A percentile compares a stretch with the other conserved stretches of the same genome.
Conservation (phyloP, 768 basidiomycete species). For the Podaxis sp. region DNA sequence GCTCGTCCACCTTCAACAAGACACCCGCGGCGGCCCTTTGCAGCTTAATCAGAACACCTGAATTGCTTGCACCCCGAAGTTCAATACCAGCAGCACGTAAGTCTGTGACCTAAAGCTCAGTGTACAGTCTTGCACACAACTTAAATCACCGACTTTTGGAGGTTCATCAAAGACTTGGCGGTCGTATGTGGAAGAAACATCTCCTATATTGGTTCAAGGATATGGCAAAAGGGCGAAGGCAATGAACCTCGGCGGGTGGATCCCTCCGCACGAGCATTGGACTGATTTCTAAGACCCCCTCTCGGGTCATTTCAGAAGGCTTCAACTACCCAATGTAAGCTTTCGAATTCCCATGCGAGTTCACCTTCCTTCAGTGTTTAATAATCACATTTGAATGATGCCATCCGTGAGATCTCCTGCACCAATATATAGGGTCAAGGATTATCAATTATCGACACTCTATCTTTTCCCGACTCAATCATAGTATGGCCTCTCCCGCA, state of each 20-base stretch:
- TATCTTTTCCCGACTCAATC: neutral
- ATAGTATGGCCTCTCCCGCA: constrained; percentile 21
- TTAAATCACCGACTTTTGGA: too few species aligned
- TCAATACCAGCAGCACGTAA: neutral
- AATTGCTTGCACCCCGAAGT: neutral
- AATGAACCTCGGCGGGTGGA: too few species aligned
- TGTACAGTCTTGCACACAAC: neutral
- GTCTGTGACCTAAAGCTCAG: neutral
- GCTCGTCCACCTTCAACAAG: constrained; percentile 68
- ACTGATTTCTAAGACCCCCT: too few species aligned
- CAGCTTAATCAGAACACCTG: constrained; percentile 34
- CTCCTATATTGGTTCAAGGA: too few species aligned
- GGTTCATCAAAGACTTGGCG: too few species aligned
- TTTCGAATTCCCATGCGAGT: too few species aligned
- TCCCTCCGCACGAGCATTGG: too few species aligned
- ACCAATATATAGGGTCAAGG: neutral
- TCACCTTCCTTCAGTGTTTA: too few species aligned
- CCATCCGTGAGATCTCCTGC: neutral
- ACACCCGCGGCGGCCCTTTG: constrained; percentile 77
- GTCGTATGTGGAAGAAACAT: too few species aligned
- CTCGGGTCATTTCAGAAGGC: too few species aligned
- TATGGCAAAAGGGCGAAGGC: too few species aligned
- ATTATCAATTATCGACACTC: neutral
- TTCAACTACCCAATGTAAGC: too few species aligned
- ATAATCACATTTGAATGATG: neutral